phyloP scores from a whole-genome alignment of 768 basidiomycete genomes.

The Leccinum imitatum region DNA sequence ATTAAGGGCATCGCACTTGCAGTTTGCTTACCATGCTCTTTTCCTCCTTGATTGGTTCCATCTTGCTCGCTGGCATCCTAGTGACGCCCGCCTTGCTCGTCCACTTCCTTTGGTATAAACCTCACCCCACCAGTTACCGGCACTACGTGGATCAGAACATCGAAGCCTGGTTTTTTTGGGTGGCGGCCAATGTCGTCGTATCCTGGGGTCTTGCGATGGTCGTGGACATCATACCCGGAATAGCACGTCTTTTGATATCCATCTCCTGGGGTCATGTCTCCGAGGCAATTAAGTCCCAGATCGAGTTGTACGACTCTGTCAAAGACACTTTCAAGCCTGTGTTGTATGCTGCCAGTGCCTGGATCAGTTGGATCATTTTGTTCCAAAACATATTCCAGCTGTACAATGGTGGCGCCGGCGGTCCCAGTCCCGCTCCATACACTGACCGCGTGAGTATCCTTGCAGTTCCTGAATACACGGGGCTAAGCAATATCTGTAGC shows the following conservation, averaged over 20 bases:
- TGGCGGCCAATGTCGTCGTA: slow-evolving; percentile 70
- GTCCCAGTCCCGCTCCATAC: slow-evolving; percentile 56
- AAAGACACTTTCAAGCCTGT: slow-evolving; percentile 71
- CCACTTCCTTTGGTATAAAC: slow-evolving; percentile 70
- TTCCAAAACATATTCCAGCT: slow-evolving; percentile 66
- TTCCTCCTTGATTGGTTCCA: slow-evolving; percentile 73
- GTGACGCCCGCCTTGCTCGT: slow-evolving; percentile 61
- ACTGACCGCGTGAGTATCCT: slow-evolving; percentile 49
- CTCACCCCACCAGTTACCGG: slow-evolving; percentile 53
- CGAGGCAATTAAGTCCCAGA: slow-evolving; percentile 59
- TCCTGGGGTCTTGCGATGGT: slow-evolving; percentile 79
- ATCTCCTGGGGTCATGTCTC: slow-evolving; percentile 75
- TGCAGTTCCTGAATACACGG: not conserved
- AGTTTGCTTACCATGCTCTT: slow-evolving; percentile 64
- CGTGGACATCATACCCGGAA: slow-evolving; percentile 63
- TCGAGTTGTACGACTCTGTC: slow-evolving; percentile 69
- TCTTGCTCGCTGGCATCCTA: slow-evolving; percentile 59
- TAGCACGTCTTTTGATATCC: slow-evolving; percentile 52
- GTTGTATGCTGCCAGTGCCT: slow-evolving; percentile 68
- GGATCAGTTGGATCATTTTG: slow-evolving; percentile 75
- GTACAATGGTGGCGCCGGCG: slow-evolving; percentile 41
- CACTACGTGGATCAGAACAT: slow-evolving; percentile 63
- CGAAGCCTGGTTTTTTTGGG: slow-evolving; percentile 82
- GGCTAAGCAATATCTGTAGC: slow-evolving; percentile 31
- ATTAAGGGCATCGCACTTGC: not conserved